Conservation (phyloP, 1,284 basidiomycete species). For the Trametes polyzona region DNA sequence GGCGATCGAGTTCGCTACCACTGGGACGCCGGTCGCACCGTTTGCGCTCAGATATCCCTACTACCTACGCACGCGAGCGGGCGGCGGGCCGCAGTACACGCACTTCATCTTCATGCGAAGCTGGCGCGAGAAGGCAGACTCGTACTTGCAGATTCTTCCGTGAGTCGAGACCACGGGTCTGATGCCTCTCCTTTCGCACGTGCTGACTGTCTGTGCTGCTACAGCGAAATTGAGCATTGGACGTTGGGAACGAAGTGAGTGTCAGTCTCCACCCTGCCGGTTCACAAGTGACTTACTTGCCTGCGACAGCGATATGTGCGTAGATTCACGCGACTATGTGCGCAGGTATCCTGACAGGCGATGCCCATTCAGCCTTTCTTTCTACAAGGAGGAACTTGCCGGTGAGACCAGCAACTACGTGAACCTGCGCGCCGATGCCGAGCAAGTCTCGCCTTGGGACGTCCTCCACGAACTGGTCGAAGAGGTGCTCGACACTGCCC, state of each 20-base stretch:
- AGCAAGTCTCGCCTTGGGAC: constrained; percentile 6
- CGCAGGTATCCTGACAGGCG: not conserved
- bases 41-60: constrained; percentile 21
- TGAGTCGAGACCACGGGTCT: not conserved
- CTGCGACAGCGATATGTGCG: constrained; percentile 26
- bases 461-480: constrained; percentile 16
- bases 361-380: constrained; percentile 13
- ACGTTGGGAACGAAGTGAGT: constrained; percentile 24
- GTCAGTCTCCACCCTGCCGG: no score
- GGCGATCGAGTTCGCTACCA: constrained; percentile 18
- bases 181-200: not conserved
- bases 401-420: constrained; percentile 7
- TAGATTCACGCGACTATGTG: not conserved
- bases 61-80: constrained; percentile 21
- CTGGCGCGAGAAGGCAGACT: constrained; percentile 23
- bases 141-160: constrained; percentile 24
- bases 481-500: constrained; percentile 22
- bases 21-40: constrained; percentile 9
- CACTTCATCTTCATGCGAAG: constrained; percentile 25
- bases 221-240: constrained; percentile 25
- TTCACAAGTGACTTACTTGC: not conserved
- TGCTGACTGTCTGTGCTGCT: not conserved
- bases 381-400: constrained; percentile 14
- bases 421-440: constrained; percentile 17
- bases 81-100: constrained; percentile 22